Evolutionary conservation across 2,329 filamentous ascomycete species (phyloP).

Genomic region (Cladosporium sp.): DNA sequence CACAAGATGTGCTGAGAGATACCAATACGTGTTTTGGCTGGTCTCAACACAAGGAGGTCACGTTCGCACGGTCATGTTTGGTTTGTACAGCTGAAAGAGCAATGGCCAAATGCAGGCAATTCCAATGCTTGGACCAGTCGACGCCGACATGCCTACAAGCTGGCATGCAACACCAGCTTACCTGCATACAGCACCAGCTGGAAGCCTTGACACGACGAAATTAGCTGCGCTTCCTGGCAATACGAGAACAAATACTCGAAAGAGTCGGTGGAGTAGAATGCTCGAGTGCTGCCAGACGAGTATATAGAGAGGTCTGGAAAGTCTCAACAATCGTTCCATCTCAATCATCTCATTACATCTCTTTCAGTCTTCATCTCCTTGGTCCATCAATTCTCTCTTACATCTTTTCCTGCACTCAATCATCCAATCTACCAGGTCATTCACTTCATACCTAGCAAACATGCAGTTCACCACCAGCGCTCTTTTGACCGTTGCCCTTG

Average conservation of each 20-base stretch:
- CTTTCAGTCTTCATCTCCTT: neutral
- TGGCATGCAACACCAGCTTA: too few species aligned
- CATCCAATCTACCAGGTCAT: neutral
- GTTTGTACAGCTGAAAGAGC: too few species aligned
- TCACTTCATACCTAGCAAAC: neutral
- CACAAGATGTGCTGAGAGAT: too few species aligned
- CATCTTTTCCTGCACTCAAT: neutral
- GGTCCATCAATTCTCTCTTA: neutral
- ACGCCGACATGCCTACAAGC: too few species aligned
- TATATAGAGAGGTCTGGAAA: neutral
- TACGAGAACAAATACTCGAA: neutral
- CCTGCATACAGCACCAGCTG: neutral
- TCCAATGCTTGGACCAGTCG: too few species aligned
- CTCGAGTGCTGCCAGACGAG: neutral
- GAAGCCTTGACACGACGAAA: neutral
- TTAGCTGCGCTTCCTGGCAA: neutral
- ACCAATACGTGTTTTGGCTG: too few species aligned
- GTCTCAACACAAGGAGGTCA: too few species aligned
- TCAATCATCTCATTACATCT: neutral
- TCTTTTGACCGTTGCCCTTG: neutral
- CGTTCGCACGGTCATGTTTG: too few species aligned
- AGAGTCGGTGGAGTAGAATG: neutral
- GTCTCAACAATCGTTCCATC: neutral
- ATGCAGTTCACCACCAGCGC: neutral
- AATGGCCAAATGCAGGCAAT: too few species aligned